Base-by-base conservation (phyloP, 2,329 filamentous ascomycete species). In the Dryadomyces quercivorus region DNA sequence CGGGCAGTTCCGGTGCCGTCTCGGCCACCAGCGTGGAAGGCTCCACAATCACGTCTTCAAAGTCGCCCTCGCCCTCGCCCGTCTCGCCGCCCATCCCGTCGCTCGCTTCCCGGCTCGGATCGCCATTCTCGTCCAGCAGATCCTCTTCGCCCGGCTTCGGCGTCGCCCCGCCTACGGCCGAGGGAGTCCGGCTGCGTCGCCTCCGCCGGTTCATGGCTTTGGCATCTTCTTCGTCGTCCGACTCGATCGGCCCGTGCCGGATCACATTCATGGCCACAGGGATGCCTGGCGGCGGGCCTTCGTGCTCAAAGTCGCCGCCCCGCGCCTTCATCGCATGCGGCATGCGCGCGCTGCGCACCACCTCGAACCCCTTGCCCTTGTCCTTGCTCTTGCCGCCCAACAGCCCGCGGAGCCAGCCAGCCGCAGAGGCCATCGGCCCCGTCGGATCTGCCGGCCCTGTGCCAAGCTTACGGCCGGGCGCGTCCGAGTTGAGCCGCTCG, bases 401-500 rank as follows among this genome's bases (percentile, higher is more conserved):
- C 6, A 95, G 65, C 52, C 77, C 80, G 61, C 88, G 85, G 67
- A 97, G 81, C 90, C 92, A 98, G 5, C 89, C 88, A 0, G 87
- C 86, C 0, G 93, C 92, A 8, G 88, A 92, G 1, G 89, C 86
- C 20, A 95, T 87, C 0, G 91, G 89, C 0, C 91, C 88, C 42
- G 91, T 95, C 0, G 93, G 93, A 71, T 98, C 92, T 9, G 91
- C 90, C 2, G 93, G 93, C 0, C 93, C 93, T 5, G 93, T 98
- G 63, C 93, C 92, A 51, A 96, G 75, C 65, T 88, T 92, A 51
- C 93, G 80, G 20, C 87, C 89, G 0, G 86, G 86, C 3, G 82
- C 82, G 57, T 89, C 87, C 1, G 89, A 86, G 61, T 85, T 91
- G 13, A 97, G 72, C 1, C 92, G 89, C 20, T 90, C 88, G 0